Conservation (phyloP, 306 rosid genomes). For the Quercus glauca region DNA sequence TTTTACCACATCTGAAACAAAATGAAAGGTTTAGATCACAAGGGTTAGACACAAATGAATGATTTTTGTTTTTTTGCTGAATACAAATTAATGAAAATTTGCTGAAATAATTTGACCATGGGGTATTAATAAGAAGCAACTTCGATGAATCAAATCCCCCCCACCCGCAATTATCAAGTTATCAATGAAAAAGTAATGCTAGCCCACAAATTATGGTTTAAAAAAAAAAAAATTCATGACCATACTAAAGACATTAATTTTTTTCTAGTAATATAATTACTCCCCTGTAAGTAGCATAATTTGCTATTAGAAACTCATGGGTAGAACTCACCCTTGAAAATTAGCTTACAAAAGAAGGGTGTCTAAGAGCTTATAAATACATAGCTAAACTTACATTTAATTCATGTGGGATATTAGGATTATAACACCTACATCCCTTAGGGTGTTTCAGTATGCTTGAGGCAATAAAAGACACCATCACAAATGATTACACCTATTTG, state of each 20-base stretch:
- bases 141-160: neutral
- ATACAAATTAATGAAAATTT: neutral
- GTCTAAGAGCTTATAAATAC: accelerated
- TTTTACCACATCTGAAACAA: slow-evolving; percentile 76
- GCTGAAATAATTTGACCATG: neutral
- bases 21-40: slow-evolving; percentile 3
- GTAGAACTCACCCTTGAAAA: too few species aligned
- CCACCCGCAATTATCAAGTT: too few species aligned
- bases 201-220: neutral
- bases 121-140: neutral
- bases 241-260: neutral
- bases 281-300: neutral
- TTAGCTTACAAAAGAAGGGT: too few species aligned
- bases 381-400: accelerated
- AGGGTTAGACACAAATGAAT: neutral
- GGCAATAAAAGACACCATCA: neutral
- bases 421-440: too few species aligned
- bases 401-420: accelerated
- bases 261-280: slow-evolving; percentile 4
- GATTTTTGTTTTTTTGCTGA: too few species aligned
- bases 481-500: neutral
- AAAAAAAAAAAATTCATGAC: neutral
- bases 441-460: too few species aligned
- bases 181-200: slow-evolving; percentile 1
- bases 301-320: accelerated